A percentile compares a stretch with the other conserved stretches of the same genome.
Conservation (phyloP, 495 filamentous ascomycete species). For the Lophiotrema nucula region DNA sequence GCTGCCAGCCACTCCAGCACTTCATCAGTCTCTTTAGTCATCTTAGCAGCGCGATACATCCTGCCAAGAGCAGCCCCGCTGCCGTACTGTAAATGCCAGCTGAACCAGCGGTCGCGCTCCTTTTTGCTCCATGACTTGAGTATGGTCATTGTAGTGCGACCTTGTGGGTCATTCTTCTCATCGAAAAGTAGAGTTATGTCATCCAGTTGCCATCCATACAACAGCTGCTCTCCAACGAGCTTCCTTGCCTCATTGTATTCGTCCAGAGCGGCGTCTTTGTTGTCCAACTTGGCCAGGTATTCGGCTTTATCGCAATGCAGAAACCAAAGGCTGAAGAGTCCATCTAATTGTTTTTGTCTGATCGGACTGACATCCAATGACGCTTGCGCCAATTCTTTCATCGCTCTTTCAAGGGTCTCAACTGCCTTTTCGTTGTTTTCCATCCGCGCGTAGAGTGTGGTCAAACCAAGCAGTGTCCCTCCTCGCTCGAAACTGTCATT, state of each 20-base stretch:
- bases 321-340: no score
- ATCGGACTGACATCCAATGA: no score
- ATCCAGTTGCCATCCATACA: conserved; percentile 1
- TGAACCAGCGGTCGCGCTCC: not conserved
- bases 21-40: not conserved
- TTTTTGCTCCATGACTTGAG: conserved; percentile 1
- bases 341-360: no score
- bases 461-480: no score
- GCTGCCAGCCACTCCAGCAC: not conserved
- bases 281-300: not conserved
- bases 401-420: no score
- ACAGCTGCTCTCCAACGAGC: not conserved
- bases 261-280: conserved; percentile 10
- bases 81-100: not conserved
- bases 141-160: not conserved
- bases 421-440: no score
- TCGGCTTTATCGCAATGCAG: no score
- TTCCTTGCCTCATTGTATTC: conserved; percentile 14
- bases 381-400: no score
- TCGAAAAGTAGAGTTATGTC: not conserved
- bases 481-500: no score
- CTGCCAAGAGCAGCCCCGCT: not conserved
- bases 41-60: not conserved
- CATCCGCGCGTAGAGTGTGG: no score
- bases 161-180: conserved; percentile 1